These are phyloP conservation scores for Diaporthe caulivora DNA, from an alignment of 2,329 filamentous ascomycete species.

Conservation along the genomic window DNA sequence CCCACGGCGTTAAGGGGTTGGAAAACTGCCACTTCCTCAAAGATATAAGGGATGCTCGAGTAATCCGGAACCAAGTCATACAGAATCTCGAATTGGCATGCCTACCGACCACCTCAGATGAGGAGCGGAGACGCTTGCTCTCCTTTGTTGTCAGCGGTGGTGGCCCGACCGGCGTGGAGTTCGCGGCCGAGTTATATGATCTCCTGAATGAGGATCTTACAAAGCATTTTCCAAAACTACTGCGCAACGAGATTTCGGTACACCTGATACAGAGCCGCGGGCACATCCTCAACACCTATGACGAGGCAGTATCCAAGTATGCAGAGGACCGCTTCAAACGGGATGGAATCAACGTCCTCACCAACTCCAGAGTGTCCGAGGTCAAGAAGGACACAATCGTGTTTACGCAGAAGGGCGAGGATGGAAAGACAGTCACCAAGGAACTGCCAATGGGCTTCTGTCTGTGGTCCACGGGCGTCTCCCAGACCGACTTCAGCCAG, in stretches of 20 bases:
- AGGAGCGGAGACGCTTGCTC: conserved; percentile 86
- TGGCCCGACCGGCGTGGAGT: conserved; percentile 96
- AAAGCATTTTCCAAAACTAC: conserved; percentile 83
- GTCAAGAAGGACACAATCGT: conserved; percentile 86
- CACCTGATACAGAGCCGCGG: conserved; percentile 95
- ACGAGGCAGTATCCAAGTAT: conserved; percentile 92
- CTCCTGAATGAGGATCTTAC: conserved; percentile 95
- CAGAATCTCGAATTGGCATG: conserved; percentile 92
- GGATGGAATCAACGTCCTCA: conserved; percentile 91
- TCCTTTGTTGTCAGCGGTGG: conserved; percentile 98
- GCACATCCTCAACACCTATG: conserved; percentile 98
- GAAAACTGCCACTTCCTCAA: conserved; percentile 97
- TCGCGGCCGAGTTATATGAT: conserved; percentile 95
- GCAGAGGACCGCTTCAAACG: conserved; percentile 92
- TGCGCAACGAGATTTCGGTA: conserved; percentile 98
- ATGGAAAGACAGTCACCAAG: conserved; percentile 84
- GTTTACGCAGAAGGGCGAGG: conserved; percentile 84
- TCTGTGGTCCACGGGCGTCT: conserved; percentile 95
- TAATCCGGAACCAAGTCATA: conserved; percentile 89
- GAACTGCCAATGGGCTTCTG: conserved; percentile 97
- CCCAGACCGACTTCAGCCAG: conserved; percentile 85
- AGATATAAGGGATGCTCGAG: conserved; percentile 90
- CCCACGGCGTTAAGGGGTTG: conserved; percentile 94
- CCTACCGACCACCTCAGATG: conserved; percentile 90
- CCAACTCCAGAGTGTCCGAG: conserved; percentile 93